These are phyloP conservation scores for Sporothrix dimorphospora DNA, from an alignment of 2,329 filamentous ascomycete genomes.

Conservation along the genomic window DNA sequence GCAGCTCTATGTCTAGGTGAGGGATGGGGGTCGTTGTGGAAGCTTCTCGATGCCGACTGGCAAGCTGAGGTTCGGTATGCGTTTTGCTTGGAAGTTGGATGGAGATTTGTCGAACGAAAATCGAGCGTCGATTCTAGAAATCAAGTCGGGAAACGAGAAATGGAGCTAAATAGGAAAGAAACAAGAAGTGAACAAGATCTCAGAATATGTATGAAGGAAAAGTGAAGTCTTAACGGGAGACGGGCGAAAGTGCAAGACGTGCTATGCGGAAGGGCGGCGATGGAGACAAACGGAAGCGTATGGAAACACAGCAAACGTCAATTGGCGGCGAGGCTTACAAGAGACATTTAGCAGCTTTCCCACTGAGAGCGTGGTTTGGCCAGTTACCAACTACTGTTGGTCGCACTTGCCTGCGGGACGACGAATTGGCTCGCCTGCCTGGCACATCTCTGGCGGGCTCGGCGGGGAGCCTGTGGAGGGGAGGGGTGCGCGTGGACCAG, in stretches of 20 bases:
- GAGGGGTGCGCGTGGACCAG: neutral
- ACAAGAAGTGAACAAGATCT: neutral
- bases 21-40: neutral
- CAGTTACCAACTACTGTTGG: neutral
- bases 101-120: neutral
- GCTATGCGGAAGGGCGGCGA: slow-evolving; percentile 10
- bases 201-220: neutral
- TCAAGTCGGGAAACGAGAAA: neutral
- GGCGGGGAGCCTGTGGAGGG: neutral
- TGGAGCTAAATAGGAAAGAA: neutral
- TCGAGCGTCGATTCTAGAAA: neutral
- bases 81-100: neutral
- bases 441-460: neutral
- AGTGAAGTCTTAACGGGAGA: neutral
- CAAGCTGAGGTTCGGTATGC: neutral
- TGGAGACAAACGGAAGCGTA: slow-evolving; percentile 28
- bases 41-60: neutral
- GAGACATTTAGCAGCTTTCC: neutral
- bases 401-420: slow-evolving; percentile 10
- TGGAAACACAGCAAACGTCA: slow-evolving; percentile 25
- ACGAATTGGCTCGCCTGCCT: slow-evolving; percentile 12
- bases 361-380: neutral
- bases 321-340: slow-evolving; percentile 26
- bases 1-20: neutral
- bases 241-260: neutral